Base-by-base conservation (phyloP, 2,329 filamentous ascomycete genomes). In the Rhinocladiella similis region DNA sequence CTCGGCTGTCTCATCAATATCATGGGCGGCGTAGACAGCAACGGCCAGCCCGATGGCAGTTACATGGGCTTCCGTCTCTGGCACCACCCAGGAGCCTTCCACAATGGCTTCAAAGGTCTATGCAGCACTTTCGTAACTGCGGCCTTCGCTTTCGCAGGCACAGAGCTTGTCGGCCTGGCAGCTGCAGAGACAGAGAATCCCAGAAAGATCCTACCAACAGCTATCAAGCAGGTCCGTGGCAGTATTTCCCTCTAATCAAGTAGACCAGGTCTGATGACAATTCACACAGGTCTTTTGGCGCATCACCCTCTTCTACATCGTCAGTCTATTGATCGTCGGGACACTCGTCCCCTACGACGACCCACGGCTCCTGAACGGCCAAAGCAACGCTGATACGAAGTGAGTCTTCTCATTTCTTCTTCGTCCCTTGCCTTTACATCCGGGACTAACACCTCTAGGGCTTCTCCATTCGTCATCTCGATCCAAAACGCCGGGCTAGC, bases 41-140 rank as follows among this genome's bases (percentile, higher is more conserved):
- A 90, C 36, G 92, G 91, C 46, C 88, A 86, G 3, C 84, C 85
- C 0, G 74, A 84, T 12, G 81, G 83, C 18, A 86, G 85, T 6
- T 96, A 96, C 70, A 90, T 96, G 55, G 92, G 92, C 54, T 89
- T 84, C 35, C 80, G 77, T 50, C 90, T 85, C 74, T 96, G 91
- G 91, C 67, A 74, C 65, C 60, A 73, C 25, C 73, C 73, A 18
- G 78, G 77, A 19, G 76, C 77, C 3, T 78, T 80, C 66, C 68
- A 70, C 22, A 76, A 75, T 48, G 73, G 74, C 20, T 79, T 79
- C 66, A 75, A 73, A 54, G 80, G 80, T 12, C 80, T 84, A 65
- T 82, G 82, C 63, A 73, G 75, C 13, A 80, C 83, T n/a, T 78
- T 84, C 62, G 79, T 81, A 29, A 80, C 76, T 7, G 79, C 80